Percentiles rank a stretch among this genome's conserved stretches.
Conservation (phyloP, 1,139 yeast species). For the Ogataea hybrid region DNA sequence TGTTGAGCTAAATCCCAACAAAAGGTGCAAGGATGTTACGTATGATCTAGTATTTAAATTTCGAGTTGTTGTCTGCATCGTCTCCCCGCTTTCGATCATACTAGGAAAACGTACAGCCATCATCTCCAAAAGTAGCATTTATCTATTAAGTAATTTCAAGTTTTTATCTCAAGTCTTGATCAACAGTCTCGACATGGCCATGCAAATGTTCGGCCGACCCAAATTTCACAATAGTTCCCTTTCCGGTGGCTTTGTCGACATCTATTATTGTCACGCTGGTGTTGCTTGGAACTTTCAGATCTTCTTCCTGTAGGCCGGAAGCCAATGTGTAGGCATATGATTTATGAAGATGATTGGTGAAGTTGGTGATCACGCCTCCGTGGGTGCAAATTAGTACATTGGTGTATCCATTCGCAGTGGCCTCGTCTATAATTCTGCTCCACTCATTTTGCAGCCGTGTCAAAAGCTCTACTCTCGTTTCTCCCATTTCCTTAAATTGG, state of each 20-base stretch:
- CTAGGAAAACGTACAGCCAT: too few relatives aligned
- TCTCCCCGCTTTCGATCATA: too few relatives aligned
- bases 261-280: slow-evolving; percentile 71
- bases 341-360: slow-evolving; percentile 45
- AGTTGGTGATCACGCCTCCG: slow-evolving; percentile 79
- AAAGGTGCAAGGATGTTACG: slow-evolving; percentile 4
- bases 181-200: slow-evolving; percentile 51
- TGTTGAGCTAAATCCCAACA: slow-evolving; percentile 8
- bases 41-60: too few relatives aligned
- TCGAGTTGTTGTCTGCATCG: too few relatives aligned
- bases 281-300: slow-evolving; percentile 64
- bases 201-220: slow-evolving; percentile 69
- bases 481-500: slow-evolving; percentile 53
- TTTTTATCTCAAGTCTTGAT: slow-evolving; percentile 28
- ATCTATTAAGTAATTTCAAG: slow-evolving; percentile 7
- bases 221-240: slow-evolving; percentile 47
- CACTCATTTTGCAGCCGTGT: slow-evolving; percentile 52
- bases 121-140: background rate
- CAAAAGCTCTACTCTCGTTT: slow-evolving; percentile 45
- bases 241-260: slow-evolving; percentile 36
- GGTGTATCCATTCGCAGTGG: slow-evolving; percentile 35
- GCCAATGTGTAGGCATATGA: slow-evolving; percentile 40
- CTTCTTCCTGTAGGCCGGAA: slow-evolving; percentile 37
- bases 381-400: slow-evolving; percentile 73
- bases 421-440: slow-evolving; percentile 40